Conservation (phyloP, 108 stramenopile species). For the Stephanodiscus minutulus region DNA sequence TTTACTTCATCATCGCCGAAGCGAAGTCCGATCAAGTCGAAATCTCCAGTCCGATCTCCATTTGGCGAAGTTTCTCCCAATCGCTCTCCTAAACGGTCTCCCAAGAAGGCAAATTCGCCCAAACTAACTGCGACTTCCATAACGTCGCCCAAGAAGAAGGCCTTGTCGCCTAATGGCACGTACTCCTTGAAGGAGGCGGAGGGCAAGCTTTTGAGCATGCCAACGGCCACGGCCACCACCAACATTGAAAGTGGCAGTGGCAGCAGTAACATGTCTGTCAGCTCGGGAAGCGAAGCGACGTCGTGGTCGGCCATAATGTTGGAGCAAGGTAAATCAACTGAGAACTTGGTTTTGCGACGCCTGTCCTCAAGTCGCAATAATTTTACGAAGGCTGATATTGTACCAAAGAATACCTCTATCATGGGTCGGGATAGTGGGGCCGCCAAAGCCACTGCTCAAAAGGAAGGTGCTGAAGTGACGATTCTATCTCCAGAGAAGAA, state of each 20-base stretch:
- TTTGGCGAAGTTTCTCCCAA: slow-evolving; percentile 36
- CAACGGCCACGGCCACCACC: background rate
- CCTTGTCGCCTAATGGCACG: slow-evolving; percentile 32
- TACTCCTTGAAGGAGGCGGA: slow-evolving; percentile 43
- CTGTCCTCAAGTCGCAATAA: slow-evolving; percentile 6
- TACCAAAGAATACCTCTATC: background rate
- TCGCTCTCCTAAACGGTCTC: slow-evolving; percentile 1
- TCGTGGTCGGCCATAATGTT: background rate
- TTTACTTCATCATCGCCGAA: slow-evolving; percentile 4
- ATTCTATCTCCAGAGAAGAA: slow-evolving; percentile 10
- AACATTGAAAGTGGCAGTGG: background rate
- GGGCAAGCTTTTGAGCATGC: background rate
- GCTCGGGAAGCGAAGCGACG: slow-evolving; percentile 15
- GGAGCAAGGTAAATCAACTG: background rate
- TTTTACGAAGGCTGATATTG: background rate
- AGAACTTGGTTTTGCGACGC: slow-evolving; percentile 1
- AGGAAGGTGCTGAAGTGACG: background rate
- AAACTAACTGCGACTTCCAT: background rate
- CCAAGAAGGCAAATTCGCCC: background rate
- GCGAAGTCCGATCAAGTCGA: slow-evolving; percentile 7
- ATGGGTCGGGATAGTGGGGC: background rate
- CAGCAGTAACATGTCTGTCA: slow-evolving; percentile 16
- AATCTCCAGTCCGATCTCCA: slow-evolving; percentile 35
- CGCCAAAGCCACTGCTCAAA: background rate
- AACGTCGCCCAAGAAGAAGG: slow-evolving; percentile 8